Percentiles rank a stretch among this genome's conserved stretches.
phyloP scores from a whole-genome alignment of 129 eudicot species.

The Centrapalus pauciflorus region DNA sequence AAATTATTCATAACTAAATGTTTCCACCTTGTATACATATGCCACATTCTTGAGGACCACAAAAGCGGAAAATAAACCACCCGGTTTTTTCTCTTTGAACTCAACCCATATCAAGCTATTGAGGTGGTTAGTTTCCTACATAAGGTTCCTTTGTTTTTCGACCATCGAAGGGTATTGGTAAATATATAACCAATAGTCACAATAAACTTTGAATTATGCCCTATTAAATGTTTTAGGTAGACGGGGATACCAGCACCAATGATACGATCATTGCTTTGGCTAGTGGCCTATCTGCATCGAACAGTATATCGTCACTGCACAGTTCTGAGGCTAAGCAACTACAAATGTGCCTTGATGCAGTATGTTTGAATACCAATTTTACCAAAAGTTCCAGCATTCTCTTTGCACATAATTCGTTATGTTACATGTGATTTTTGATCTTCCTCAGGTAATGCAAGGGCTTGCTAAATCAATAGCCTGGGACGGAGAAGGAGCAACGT shows the following conservation, averaged over 20 bases:
- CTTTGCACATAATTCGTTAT: background rate
- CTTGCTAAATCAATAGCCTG: slow-evolving; percentile 98
- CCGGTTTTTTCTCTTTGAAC: background rate
- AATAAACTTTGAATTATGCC: background rate
- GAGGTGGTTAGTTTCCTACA: background rate
- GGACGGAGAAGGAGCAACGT: slow-evolving; percentile 99
- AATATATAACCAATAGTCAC: background rate
- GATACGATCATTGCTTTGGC: slow-evolving; percentile 95
- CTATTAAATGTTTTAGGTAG: slow-evolving; percentile 53
- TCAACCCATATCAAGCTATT: background rate
- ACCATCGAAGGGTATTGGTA: background rate
- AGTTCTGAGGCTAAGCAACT: slow-evolving; percentile 63
- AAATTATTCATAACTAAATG: background rate
- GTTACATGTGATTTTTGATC: background rate
- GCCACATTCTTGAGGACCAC: background rate
- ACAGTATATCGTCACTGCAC: slow-evolving; percentile 50
- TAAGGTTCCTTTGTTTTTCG: background rate
- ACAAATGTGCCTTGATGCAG: slow-evolving; percentile 90
- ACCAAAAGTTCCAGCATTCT: background rate
- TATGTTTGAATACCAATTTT: slow-evolving; percentile 28
- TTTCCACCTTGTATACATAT: no score
- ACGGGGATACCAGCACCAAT: slow-evolving; percentile 96
- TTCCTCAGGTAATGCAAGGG: slow-evolving; percentile 89
- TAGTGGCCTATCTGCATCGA: slow-evolving; percentile 88
- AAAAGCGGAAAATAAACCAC: background rate